Evolutionary conservation across 106 monocot species (phyloP).

Genomic region (Acanthochlamys bracteata): DNA sequence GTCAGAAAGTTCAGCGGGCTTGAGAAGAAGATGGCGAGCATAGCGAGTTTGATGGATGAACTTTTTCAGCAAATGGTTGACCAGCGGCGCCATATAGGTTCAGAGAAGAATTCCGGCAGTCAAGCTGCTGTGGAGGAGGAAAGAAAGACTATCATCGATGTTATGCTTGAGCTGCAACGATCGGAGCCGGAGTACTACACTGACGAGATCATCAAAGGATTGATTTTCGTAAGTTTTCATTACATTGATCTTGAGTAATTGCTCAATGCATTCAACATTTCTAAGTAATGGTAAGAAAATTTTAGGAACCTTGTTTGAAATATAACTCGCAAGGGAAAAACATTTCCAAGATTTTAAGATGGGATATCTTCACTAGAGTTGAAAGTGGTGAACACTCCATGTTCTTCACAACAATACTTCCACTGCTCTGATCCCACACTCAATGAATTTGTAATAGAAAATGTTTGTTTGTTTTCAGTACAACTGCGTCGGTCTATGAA

Average conservation of each 20-base stretch:
- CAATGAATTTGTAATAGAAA: no score
- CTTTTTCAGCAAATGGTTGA: conserved; percentile 23
- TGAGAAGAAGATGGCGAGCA: conserved; percentile 7
- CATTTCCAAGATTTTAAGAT: no score
- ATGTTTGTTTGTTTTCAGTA: no score
- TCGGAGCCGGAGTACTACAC: conserved; percentile 26
- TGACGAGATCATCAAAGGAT: conserved; percentile 23
- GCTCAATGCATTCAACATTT: neutral
- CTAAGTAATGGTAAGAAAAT: no score
- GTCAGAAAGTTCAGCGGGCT: conserved; percentile 3
- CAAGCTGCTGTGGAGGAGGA: neutral
- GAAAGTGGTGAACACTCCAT: no score
- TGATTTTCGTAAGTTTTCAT: conserved; percentile 17
- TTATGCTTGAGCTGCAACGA: conserved; percentile 29
- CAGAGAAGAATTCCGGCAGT: neutral
- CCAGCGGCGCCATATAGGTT: neutral
- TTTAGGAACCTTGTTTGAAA: no score
- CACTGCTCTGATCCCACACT: no score
- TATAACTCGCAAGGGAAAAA: no score
- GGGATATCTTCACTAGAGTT: no score
- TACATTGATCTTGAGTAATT: neutral
- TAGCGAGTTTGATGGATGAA: conserved; percentile 9
- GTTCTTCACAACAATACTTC: no score
- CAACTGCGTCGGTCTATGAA: no score
- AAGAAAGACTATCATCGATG: conserved; percentile 28